Conservation (phyloP, 2,329 filamentous ascomycete genomes). For the Furcasterigmium sp. region DNA sequence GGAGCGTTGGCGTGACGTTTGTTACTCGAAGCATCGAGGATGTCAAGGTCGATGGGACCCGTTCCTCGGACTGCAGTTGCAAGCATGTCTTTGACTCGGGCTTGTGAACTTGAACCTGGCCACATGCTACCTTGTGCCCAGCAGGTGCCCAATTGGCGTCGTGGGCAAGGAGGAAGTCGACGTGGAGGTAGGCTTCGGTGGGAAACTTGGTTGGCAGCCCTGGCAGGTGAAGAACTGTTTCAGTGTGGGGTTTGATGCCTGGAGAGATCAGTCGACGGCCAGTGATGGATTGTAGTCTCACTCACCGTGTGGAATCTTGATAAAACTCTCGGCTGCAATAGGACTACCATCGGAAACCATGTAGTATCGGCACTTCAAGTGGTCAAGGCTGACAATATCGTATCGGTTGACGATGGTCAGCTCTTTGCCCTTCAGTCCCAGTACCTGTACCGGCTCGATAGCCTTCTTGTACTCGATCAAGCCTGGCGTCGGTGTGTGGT, state of each 20-base stretch:
- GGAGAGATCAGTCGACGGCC: not conserved
- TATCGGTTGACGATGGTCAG: constrained; percentile 48
- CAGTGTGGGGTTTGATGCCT: constrained; percentile 38
- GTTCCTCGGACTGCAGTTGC: constrained; percentile 14
- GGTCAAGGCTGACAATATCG: constrained; percentile 46
- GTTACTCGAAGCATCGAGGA: too few species aligned
- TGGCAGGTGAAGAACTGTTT: constrained; percentile 24
- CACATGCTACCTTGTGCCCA: constrained; percentile 47
- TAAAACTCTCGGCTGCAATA: constrained; percentile 21
- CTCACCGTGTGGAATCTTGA: constrained; percentile 35
- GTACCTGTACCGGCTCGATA: constrained; percentile 52
- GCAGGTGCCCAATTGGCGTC: constrained; percentile 45
- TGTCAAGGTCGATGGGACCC: not conserved
- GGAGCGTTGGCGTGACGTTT: too few species aligned
- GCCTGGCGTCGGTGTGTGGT: constrained; percentile 46
- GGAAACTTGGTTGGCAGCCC: constrained; percentile 16
- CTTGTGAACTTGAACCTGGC: constrained; percentile 35
- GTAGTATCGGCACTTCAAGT: constrained; percentile 39
- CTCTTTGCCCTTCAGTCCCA: constrained; percentile 32
- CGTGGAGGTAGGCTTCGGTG: constrained; percentile 35
- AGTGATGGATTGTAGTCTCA: not conserved
- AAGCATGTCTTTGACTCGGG: constrained; percentile 11
- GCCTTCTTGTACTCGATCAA: constrained; percentile 51
- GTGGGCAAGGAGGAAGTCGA: constrained; percentile 39
- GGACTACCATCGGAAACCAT: constrained; percentile 32